phyloP scores from a whole-genome alignment of 2,329 filamentous ascomycete genomes.

The Fusarium virguliforme region DNA sequence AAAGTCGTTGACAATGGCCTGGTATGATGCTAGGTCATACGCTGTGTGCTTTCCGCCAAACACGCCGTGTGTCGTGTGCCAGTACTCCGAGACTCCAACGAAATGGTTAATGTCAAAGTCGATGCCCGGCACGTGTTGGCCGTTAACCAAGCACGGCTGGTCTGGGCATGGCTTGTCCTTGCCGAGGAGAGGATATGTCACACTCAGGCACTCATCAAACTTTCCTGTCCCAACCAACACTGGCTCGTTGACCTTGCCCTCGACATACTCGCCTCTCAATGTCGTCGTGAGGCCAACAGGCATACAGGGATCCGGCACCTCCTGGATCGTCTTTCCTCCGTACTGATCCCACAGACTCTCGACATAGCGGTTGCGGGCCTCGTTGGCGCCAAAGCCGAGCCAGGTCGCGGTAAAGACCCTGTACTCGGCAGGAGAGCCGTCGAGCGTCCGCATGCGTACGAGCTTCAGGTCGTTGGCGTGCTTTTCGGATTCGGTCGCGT shows the following conservation, averaged over 20 bases:
- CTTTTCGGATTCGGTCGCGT: conserved; percentile 88
- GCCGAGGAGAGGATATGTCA: conserved; percentile 88
- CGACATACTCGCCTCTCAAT: conserved; percentile 74
- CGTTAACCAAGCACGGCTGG: conserved; percentile 89
- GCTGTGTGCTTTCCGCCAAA: conserved; percentile 85
- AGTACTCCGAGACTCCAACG: conserved; percentile 97
- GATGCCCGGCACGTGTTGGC: conserved; percentile 93
- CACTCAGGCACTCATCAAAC: conserved; percentile 87
- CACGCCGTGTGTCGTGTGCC: conserved; percentile 97
- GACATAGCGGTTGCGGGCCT: conserved; percentile 90
- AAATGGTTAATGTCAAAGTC: conserved; percentile 99
- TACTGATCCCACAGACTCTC: conserved; percentile 80
- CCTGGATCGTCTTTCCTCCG: conserved; percentile 67
- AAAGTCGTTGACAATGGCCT: conserved; percentile 86
- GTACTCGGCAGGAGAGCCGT: conserved; percentile 85
- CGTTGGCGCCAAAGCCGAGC: conserved; percentile 97
- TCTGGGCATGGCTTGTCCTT: conserved; percentile 90
- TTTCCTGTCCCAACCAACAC: conserved; percentile 86
- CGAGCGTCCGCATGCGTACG: conserved; percentile 85
- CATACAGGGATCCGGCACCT: conserved; percentile 92
- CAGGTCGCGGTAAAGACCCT: conserved; percentile 96
- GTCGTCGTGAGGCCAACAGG: conserved; percentile 83
- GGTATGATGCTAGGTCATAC: conserved; percentile 93
- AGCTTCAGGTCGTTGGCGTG: conserved; percentile 92
- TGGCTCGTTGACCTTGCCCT: conserved; percentile 59